Percentiles rank a stretch among this genome's conserved stretches.
Evolutionary conservation across 768 basidiomycete genomes (phyloP).

Genomic region (Amanita inopinata): DNA sequence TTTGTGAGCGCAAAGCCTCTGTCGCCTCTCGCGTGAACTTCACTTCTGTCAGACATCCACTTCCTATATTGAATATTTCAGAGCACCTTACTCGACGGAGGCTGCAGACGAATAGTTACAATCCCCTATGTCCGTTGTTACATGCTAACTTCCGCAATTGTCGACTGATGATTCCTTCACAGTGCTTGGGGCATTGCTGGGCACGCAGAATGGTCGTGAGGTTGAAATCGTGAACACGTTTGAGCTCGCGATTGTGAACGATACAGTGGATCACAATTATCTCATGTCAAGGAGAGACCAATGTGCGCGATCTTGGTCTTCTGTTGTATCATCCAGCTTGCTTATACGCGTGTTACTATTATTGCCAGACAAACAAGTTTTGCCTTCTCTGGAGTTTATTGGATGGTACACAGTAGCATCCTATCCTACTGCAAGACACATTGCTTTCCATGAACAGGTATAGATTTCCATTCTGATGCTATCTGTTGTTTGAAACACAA

Average conservation of each 20-base stretch:
- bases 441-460: constrained; percentile 81
- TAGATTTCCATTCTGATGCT: constrained; percentile 8
- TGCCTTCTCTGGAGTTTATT: constrained; percentile 93
- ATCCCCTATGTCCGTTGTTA: constrained; percentile 52
- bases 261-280: constrained; percentile 73
- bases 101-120: constrained; percentile 51
- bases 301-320: constrained; percentile 35
- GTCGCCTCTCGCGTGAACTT: neutral
- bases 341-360: constrained; percentile 9
- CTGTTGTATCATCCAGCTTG: constrained; percentile 5
- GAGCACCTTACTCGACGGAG: constrained; percentile 87
- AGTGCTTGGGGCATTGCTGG: constrained; percentile 92
- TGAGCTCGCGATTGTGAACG: constrained; percentile 65
- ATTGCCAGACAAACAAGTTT: constrained; percentile 98
- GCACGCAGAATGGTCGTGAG: constrained; percentile 88
- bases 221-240: constrained; percentile 98
- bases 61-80: constrained; percentile 93
- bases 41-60: constrained; percentile 65
- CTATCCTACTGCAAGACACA: constrained; percentile 65
- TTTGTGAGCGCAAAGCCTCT: constrained; percentile 38
- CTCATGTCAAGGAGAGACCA: constrained; percentile 78
- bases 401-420: constrained; percentile 93
- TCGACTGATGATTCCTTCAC: constrained; percentile 4
- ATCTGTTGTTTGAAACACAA: constrained; percentile 3
- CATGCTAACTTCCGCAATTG: neutral